A percentile compares a stretch with the other conserved stretches of the same genome.
These are phyloP conservation scores for Arthromyces matolae DNA, from an alignment of 768 basidiomycete species.

Conservation along the genomic window DNA sequence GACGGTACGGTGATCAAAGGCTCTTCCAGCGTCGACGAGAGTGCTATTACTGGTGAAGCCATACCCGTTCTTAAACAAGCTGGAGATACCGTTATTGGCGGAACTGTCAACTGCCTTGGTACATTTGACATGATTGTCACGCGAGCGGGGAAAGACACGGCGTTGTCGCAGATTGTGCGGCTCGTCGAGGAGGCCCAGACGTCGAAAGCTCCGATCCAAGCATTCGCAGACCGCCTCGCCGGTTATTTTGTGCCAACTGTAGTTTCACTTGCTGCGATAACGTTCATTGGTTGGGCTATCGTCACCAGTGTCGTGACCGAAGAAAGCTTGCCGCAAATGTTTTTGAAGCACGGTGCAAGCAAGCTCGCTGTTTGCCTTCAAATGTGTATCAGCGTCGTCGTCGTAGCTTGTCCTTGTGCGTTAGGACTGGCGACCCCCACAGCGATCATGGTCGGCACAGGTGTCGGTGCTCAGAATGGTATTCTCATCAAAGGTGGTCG, in stretches of 20 bases:
- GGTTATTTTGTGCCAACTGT: slow-evolving; percentile 95
- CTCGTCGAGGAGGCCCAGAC: slow-evolving; percentile 98
- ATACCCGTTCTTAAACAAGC: slow-evolving; percentile 80
- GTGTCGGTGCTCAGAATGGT: slow-evolving; percentile 93
- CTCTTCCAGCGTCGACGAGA: slow-evolving; percentile 88
- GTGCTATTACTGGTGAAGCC: slow-evolving; percentile 94
- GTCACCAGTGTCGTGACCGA: slow-evolving; percentile 57
- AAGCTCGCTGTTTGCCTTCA: slow-evolving; percentile 90
- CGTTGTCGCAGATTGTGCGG: slow-evolving; percentile 92
- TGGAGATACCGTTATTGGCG: slow-evolving; percentile 89
- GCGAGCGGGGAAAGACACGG: slow-evolving; percentile 94
- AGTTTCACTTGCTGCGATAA: slow-evolving; percentile 74
- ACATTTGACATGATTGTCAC: slow-evolving; percentile 96
- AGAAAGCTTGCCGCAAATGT: slow-evolving; percentile 73
- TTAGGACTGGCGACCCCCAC: slow-evolving; percentile 95
- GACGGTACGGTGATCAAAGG: slow-evolving; percentile 90
- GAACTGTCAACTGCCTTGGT: slow-evolving; percentile 95
- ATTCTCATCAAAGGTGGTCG: slow-evolving; percentile 97
- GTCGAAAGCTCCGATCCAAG: slow-evolving; percentile 96
- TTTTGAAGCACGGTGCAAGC: slow-evolving; percentile 77
- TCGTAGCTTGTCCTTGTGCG: slow-evolving; percentile 97
- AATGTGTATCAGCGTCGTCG: slow-evolving; percentile 96
- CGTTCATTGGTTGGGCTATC: slow-evolving; percentile 82
- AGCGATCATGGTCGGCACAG: slow-evolving; percentile 99
- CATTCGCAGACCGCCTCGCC: slow-evolving; percentile 91